Base-by-base conservation (phyloP, 371 early-diverging fungal species). In the Apophysomyces ossiformis region DNA sequence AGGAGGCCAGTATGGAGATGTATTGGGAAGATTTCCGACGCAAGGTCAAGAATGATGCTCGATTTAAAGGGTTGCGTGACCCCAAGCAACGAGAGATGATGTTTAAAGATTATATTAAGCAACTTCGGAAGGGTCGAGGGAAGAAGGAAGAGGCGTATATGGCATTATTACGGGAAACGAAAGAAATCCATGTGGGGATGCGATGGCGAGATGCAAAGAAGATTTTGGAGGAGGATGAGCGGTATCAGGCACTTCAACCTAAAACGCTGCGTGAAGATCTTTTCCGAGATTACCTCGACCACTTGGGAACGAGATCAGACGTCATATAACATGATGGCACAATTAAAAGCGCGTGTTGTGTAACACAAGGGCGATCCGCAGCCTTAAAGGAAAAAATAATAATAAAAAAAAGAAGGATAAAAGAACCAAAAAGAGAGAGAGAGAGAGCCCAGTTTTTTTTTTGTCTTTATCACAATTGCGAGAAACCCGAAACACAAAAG, bases 11-110 rank as follows among this genome's bases (percentile, higher is more conserved):
- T 0, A 57, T 38, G 8, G 75, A 80, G 35, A 85, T 85, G 67
- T 81, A 82, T 13, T 90, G 83, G 79, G 88, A 88, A 21, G 90
- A 90, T 58, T 90, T 92, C 63, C 66, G 78, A n/a, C 83, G 87
- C 21, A 86, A 87, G 70, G 86, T 73, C 60, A 85, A 84, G 61
- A 62, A 83, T 45, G 89, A 90, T 62, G 39, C 77, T 1, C 73
- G 89, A 37, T 91, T 87, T 65, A 65, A 78, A 37, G 78, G 69
- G 4, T 58, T 89, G 7, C 50, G 65, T 7, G 76, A 77, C 11
- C 68, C 81, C n/a, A 70, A 76, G 57, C 81, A 84, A 50, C 78
- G 83, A 37, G 86, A 88, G 62, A 50, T 63, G 1, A 37, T 88
- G 57, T 91, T 90, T 61, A 78, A 81, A 57, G 89, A 86, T 16